Percentiles rank a stretch among this genome's conserved stretches.
Evolutionary conservation across 305 asterid species (phyloP).

Genomic region (Solanum hybrid): DNA sequence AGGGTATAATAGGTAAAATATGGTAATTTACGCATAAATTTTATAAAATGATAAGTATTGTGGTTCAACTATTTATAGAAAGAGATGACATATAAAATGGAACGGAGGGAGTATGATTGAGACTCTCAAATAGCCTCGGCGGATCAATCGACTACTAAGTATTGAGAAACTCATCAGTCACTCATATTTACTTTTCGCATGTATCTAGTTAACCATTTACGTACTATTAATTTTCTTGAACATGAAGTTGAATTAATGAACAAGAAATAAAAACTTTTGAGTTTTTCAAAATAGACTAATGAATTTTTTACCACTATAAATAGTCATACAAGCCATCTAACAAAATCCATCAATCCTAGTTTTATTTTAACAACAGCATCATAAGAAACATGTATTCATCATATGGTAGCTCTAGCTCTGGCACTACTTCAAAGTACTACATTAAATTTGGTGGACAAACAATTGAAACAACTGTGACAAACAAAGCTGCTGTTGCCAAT

Average conservation of each 20-base stretch:
- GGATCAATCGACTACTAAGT: background rate
- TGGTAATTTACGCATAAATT: too few species aligned
- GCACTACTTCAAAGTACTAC: slow-evolving; percentile 11
- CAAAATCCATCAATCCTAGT: background rate
- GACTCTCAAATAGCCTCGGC: too few species aligned
- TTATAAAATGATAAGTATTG: too few species aligned
- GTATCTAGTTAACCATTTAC: background rate
- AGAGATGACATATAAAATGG: too few species aligned
- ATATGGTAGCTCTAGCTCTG: slow-evolving; percentile 13
- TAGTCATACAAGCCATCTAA: background rate
- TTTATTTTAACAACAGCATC: background rate
- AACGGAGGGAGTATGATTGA: too few species aligned
- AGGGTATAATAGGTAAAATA: too few species aligned
- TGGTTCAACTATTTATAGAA: too few species aligned
- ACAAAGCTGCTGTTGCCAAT: slow-evolving; percentile 22
- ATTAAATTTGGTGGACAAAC: slow-evolving; percentile 26
- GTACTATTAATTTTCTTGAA: background rate
- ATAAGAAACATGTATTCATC: background rate
- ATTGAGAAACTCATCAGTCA: background rate
- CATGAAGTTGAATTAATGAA: background rate
- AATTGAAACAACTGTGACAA: slow-evolving; percentile 34
- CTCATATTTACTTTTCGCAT: background rate
- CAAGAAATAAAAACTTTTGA: background rate
- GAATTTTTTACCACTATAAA: background rate
- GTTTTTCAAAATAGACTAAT: background rate